Percentiles rank a stretch among this genome's conserved stretches.
Conservation (phyloP, 169 alveolate genomes). For the Plasmodium fragile region DNA sequence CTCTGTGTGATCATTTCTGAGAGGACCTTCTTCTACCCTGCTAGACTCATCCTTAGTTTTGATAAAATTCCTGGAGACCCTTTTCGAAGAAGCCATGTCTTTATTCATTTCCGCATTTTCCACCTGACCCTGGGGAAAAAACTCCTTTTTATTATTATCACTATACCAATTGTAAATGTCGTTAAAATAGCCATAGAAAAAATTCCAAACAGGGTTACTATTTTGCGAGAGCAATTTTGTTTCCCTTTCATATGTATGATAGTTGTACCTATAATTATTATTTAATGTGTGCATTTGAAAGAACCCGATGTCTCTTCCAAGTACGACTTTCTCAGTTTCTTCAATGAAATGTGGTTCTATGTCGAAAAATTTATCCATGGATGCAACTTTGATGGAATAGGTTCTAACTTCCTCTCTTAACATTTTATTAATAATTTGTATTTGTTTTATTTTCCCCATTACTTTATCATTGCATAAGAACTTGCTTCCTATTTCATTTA, state of each 20-base stretch:
- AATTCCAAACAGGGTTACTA: constrained; percentile 28
- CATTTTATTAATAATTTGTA: constrained; percentile 35
- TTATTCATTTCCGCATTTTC: neutral
- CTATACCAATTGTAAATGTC: constrained; percentile 47
- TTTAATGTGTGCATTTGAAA: constrained; percentile 17
- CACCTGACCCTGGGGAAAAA: neutral
- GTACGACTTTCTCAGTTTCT: constrained; percentile 40
- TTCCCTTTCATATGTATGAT: constrained; percentile 13
- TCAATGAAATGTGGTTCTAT: constrained; percentile 57
- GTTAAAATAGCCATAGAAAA: constrained; percentile 43
- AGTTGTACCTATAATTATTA: constrained; percentile 24
- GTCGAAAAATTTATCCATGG: constrained; percentile 25
- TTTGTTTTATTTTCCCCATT: constrained; percentile 27
- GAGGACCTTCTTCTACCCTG: neutral
- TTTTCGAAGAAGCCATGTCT: constrained; percentile 9
- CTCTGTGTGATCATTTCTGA: neutral
- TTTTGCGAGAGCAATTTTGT: neutral
- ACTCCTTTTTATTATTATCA: neutral
- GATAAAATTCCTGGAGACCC: constrained; percentile 15
- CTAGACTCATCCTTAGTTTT: neutral
- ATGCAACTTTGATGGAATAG: constrained; percentile 47
- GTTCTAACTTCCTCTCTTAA: constrained; percentile 58
- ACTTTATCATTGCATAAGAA: constrained; percentile 28
- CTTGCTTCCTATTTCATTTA: constrained; percentile 20
- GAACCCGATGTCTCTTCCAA: constrained; percentile 49